A percentile compares a stretch with the other conserved stretches of the same genome.
phyloP scores from a whole-genome alignment of 805 yeast genomes.

The Candida jianshihensis region DNA sequence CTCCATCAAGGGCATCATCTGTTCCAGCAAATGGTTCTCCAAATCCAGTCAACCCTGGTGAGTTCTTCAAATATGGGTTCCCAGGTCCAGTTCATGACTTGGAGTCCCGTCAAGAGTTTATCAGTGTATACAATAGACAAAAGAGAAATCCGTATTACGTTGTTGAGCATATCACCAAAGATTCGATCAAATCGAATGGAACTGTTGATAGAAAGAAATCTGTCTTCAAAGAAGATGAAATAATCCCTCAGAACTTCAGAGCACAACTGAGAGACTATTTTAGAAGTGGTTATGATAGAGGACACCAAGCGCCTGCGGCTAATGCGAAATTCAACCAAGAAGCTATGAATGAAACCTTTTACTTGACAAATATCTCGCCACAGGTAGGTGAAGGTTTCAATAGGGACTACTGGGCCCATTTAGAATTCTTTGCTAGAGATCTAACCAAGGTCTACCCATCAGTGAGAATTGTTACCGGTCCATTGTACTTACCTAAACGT shows the following conservation, averaged over 20 bases:
- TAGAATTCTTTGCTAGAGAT: constrained; percentile 82
- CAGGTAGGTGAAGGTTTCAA: constrained; percentile 98
- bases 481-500: constrained; percentile 76
- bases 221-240: constrained; percentile 81
- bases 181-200: constrained; percentile 42
- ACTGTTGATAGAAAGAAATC: constrained; percentile 76
- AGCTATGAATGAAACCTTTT: constrained; percentile 95
- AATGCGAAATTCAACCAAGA: constrained; percentile 84
- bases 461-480: constrained; percentile 90
- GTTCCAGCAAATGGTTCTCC: constrained; percentile 15
- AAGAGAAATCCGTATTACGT: constrained; percentile 83
- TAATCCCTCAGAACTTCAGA: constrained; percentile 69
- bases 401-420: constrained; percentile 96
- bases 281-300: constrained; percentile 93
- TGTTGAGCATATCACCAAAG: constrained; percentile 79
- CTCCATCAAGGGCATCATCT: constrained; percentile 5
- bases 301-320: constrained; percentile 98
- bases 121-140: constrained; percentile 80
- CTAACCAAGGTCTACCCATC: constrained; percentile 63
- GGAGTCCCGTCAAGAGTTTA: constrained; percentile 63
- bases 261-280: constrained; percentile 79
- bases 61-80: constrained; percentile 83
- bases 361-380: constrained; percentile 85
- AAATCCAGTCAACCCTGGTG: constrained; percentile 59
- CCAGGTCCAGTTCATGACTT: constrained; percentile 94